These are phyloP conservation scores for Histomonas meleagridis DNA, from an alignment of 208 protist species.

Conservation along the genomic window DNA sequence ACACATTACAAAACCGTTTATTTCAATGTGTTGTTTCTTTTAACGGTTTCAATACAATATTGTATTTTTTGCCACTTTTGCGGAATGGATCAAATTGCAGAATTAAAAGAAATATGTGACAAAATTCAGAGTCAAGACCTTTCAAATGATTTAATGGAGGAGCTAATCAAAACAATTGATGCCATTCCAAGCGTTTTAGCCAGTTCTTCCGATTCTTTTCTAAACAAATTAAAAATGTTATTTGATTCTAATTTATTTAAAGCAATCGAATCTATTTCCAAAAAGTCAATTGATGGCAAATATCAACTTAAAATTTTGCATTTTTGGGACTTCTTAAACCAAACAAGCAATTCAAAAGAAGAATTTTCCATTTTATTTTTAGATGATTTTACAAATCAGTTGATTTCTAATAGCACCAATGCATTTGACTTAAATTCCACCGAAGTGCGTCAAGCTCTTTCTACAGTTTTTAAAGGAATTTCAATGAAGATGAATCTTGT, in stretches of 20 bases:
- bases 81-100: too few relatives aligned
- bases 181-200: background rate
- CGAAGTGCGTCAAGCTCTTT: background rate
- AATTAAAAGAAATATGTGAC: too few relatives aligned
- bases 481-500: background rate
- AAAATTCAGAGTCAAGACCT: too few relatives aligned
- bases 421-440: background rate
- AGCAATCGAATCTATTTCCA: background rate
- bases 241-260: background rate
- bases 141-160: too few relatives aligned
- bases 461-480: conserved; percentile 32
- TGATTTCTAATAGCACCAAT: background rate
- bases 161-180: too few relatives aligned
- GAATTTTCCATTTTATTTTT: conserved; percentile 10
- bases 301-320: background rate
- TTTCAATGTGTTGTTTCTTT: too few relatives aligned
- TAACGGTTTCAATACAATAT: too few relatives aligned
- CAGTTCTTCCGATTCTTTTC: too few relatives aligned
- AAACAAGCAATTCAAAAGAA: background rate
- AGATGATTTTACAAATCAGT: background rate
- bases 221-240: background rate
- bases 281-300: background rate
- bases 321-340: background rate
- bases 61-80: too few relatives aligned
- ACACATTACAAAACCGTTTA: too few relatives aligned